Percentiles rank a stretch among this genome's conserved stretches.
Evolutionary conservation across 148 eudicot species (phyloP).

Genomic region (Heliosperma pusillum): DNA sequence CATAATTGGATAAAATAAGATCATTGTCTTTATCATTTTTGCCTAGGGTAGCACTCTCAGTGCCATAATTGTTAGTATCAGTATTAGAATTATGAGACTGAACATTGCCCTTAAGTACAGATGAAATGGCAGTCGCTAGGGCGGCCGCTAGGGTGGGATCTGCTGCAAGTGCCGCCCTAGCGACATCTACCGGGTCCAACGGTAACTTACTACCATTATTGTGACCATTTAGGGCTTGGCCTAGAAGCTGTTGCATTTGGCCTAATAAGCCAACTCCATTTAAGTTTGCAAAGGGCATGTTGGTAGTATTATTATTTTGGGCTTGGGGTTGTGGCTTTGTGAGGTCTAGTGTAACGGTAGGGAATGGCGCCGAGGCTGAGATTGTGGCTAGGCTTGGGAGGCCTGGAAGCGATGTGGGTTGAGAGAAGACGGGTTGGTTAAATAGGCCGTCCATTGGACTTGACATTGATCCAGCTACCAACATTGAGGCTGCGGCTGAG

Average conservation of each 20-base stretch:
- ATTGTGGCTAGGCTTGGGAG: slow-evolving; percentile 43
- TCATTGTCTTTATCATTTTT: slow-evolving; percentile 21
- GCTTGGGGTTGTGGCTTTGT: slow-evolving; percentile 31
- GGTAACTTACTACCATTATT: slow-evolving; percentile 1
- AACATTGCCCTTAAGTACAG: slow-evolving; percentile 30
- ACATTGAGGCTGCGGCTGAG: slow-evolving; percentile 41
- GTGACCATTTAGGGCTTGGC: slow-evolving; percentile 18
- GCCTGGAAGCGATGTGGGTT: slow-evolving; percentile 32
- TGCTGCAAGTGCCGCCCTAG: slow-evolving; percentile 36
- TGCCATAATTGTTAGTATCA: slow-evolving; percentile 6
- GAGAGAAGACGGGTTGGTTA: slow-evolving; percentile 28
- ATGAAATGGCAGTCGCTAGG: slow-evolving; percentile 38
- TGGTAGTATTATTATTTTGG: slow-evolving; percentile 6
- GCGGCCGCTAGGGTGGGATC: slow-evolving; percentile 40
- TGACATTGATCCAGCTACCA: slow-evolving; percentile 34
- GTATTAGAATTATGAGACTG: slow-evolving; percentile 13
- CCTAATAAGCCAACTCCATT: slow-evolving; percentile 21
- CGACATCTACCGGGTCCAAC: slow-evolving; percentile 19
- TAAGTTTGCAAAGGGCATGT: slow-evolving; percentile 7
- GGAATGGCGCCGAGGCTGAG: slow-evolving; percentile 53
- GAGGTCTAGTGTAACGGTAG: slow-evolving; percentile 53
- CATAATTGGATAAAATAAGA: slow-evolving; percentile 13
- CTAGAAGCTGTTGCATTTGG: slow-evolving; percentile 23
- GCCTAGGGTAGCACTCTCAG: slow-evolving; percentile 9
- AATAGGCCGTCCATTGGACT: slow-evolving; percentile 28